Percentiles rank a stretch among this genome's conserved stretches.
phyloP scores from a whole-genome alignment of 2,329 filamentous ascomycete species.

The Venturiaceae sp. region DNA sequence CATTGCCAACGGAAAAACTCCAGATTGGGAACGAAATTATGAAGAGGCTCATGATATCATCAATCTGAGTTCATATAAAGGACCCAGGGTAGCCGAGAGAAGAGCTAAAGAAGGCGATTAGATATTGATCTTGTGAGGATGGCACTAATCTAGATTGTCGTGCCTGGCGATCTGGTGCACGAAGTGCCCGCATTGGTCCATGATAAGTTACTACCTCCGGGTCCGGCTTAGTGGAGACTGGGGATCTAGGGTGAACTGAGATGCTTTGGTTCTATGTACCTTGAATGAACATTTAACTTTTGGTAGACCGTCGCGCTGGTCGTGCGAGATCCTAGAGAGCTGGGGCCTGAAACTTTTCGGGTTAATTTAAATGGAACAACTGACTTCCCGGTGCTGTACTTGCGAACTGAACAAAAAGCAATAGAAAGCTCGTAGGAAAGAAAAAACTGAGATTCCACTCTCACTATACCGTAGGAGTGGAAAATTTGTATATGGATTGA shows the following conservation, averaged over 20 bases:
- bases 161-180: background rate
- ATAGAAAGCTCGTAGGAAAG: no score
- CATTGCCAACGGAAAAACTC: background rate
- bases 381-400: no score
- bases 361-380: no score
- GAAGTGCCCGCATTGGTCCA: background rate
- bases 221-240: background rate
- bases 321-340: no score
- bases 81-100: background rate
- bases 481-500: no score
- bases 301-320: no score
- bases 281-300: background rate
- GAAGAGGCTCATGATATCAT: background rate
- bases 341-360: no score
- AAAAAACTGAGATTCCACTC: no score
- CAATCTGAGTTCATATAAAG: background rate
- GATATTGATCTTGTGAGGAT: background rate
- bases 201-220: background rate
- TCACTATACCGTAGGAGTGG: no score
- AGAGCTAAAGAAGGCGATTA: background rate
- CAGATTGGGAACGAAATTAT: background rate
- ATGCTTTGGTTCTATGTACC: background rate
- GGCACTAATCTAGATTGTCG: background rate
- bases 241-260: background rate
- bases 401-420: no score